Evolutionary conservation across 2,329 filamentous ascomycete species (phyloP).

Genomic region (Colletotrichum sp.): DNA sequence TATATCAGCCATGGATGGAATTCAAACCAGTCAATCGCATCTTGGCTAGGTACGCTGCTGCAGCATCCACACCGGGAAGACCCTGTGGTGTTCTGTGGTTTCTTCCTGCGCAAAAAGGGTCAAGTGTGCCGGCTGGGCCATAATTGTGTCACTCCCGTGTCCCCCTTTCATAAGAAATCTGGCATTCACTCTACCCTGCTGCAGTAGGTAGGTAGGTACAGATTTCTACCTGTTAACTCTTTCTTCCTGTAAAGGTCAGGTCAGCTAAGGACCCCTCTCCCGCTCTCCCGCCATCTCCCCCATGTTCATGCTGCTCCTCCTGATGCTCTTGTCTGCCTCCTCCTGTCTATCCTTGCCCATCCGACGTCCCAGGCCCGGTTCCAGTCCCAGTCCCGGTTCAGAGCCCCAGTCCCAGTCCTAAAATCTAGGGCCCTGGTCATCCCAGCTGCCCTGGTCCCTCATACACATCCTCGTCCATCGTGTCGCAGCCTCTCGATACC

Average conservation of each 20-base stretch:
- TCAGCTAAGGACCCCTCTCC: neutral
- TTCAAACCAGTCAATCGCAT: slow-evolving; percentile 9
- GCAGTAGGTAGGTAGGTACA: neutral
- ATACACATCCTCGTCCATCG: neutral
- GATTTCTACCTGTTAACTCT: neutral
- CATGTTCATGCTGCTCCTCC: neutral
- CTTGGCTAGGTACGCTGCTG: neutral
- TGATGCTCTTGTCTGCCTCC: neutral
- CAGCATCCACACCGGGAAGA: neutral
- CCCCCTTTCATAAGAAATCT: slow-evolving; percentile 20
- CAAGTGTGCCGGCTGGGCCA: slow-evolving; percentile 10
- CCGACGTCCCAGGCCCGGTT: neutral
- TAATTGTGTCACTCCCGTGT: slow-evolving; percentile 21
- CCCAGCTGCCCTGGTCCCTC: neutral
- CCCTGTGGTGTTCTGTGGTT: neutral
- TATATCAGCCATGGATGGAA: neutral
- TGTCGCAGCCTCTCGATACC: slow-evolving; percentile 5
- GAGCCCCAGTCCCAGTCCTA: neutral
- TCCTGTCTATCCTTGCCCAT: slow-evolving; percentile 1
- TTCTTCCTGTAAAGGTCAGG: neutral
- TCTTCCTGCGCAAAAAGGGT: neutral
- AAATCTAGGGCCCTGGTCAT: slow-evolving; percentile 11
- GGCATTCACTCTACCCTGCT: neutral
- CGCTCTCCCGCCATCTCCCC: neutral
- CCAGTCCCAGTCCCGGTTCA: neutral